Evolutionary conservation across 352 stramenopile species (phyloP).

Genomic region (Pythium aquatile): DNA sequence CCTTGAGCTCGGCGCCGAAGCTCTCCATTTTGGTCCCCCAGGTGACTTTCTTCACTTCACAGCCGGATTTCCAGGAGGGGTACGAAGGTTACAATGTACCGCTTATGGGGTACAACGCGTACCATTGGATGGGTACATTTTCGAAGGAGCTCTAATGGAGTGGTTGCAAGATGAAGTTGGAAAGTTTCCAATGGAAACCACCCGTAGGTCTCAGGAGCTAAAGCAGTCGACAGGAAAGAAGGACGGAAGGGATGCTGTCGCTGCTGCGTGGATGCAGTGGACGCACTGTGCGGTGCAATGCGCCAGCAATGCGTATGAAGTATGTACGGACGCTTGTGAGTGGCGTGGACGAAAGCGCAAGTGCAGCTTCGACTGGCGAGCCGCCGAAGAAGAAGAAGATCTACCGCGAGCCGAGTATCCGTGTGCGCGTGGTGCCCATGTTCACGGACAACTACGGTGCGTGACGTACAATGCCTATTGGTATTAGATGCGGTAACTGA

Average conservation of each 20-base stretch:
- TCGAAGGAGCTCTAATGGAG: slow-evolving; percentile 14
- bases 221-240: too few relatives aligned
- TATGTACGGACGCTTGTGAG: slow-evolving; percentile 8
- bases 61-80: not conserved
- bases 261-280: not conserved
- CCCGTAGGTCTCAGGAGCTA: too few relatives aligned
- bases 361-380: not conserved
- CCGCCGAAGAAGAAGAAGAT: slow-evolving; percentile 44
- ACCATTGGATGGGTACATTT: slow-evolving; percentile 1
- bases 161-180: slow-evolving; percentile 18
- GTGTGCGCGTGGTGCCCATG: slow-evolving; percentile 82
- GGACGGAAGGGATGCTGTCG: not conserved
- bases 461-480: not conserved
- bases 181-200: not conserved
- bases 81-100: not conserved
- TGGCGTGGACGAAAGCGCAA: not conserved
- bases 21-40: slow-evolving; percentile 63
- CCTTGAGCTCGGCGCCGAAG: slow-evolving; percentile 80
- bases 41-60: not conserved
- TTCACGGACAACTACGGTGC: slow-evolving; percentile 82
- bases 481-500: not conserved
- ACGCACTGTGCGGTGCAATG: not conserved
- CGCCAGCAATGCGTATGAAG: not conserved
- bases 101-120: not conserved
- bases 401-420: slow-evolving; percentile 71